Base-by-base conservation (phyloP, 352 stramenopile genomes). In the Pythium chondricola region DNA sequence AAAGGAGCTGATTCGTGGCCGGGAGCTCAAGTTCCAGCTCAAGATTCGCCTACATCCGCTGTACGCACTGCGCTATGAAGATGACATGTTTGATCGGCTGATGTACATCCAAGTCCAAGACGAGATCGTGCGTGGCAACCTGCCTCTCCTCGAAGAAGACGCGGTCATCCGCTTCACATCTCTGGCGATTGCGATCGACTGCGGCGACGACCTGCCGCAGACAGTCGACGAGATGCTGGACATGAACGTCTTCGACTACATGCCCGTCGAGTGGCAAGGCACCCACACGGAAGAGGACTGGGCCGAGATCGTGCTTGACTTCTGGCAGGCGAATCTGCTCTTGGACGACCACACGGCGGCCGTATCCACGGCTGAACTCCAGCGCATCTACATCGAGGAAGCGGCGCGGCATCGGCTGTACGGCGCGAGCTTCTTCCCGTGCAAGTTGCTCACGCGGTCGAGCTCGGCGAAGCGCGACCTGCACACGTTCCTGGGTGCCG, bases 91-190 rank as follows among this genome's bases (percentile, higher is more conserved):
- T 57, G 70, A 90, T 30, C 72, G 82, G 13, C 60, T 93, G 18
- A 65, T 90, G 39, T 96, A 95, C 53, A 82, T 96, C 24, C 90
- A 98, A 61, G 85, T 92, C 14, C 74, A 96, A 44, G 86, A 97
- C 45, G 92, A 97, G 43, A 84, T 97, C 40, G 88, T 96, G 21
- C 84, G 74, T 32, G 87, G 87, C 10, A 90, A 95, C 33, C 49
- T 97, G 26, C 71, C 83, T 8, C 62, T 97, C 26, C 53, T 86
- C 18, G 74, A 90, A 58, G 65, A 95, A 52, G 74, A 90, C 21
- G 61, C 83, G 8, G 64, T 95, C 6, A 53, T 93, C 35, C 69
- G 85, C 20, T 68, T 97, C 18, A 75, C 85, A 1, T 69, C 86
- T 20, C 48, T 91, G 9, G 79, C 81, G 10, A 81, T 97, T 33